Conservation (phyloP, 345 rosid species). For the Heritiera fomes region DNA sequence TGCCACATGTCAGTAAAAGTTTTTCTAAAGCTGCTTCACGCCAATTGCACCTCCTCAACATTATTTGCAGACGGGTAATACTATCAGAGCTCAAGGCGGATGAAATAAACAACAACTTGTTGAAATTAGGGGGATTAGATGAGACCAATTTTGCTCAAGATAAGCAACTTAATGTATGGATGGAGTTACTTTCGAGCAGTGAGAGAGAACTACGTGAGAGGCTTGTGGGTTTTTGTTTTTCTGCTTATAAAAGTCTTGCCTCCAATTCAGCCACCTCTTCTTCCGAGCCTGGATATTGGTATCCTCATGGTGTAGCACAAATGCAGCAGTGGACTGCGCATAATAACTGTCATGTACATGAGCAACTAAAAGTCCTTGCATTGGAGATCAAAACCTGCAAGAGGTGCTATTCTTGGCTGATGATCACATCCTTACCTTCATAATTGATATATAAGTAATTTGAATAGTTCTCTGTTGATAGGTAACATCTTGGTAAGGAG, state of each 20-base stretch:
- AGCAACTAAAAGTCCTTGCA: constrained; percentile 48
- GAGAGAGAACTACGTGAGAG: constrained; percentile 88
- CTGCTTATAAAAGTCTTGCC: constrained; percentile 38
- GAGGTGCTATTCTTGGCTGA: constrained; percentile 40
- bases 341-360: constrained; percentile 31
- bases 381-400: constrained; percentile 39
- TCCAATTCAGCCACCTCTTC: constrained; percentile 28
- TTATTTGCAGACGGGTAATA: constrained; percentile 63
- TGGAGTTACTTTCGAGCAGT: constrained; percentile 56
- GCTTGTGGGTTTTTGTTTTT: constrained; percentile 60
- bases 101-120: constrained; percentile 48
- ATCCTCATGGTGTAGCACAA: constrained; percentile 67
- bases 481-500: not conserved
- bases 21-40: constrained; percentile 57
- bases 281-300: constrained; percentile 43
- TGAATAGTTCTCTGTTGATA: not conserved
- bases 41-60: constrained; percentile 71
- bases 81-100: constrained; percentile 59
- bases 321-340: constrained; percentile 72
- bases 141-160: constrained; percentile 25
- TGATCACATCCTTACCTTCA: not conserved
- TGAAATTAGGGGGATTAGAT: constrained; percentile 29
- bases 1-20: constrained; percentile 40
- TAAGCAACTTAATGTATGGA: constrained; percentile 49
- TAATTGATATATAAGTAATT: not conserved